Evolutionary conservation across 2,329 filamentous ascomycete species (phyloP).

Genomic region (Elsinoe perseae): DNA sequence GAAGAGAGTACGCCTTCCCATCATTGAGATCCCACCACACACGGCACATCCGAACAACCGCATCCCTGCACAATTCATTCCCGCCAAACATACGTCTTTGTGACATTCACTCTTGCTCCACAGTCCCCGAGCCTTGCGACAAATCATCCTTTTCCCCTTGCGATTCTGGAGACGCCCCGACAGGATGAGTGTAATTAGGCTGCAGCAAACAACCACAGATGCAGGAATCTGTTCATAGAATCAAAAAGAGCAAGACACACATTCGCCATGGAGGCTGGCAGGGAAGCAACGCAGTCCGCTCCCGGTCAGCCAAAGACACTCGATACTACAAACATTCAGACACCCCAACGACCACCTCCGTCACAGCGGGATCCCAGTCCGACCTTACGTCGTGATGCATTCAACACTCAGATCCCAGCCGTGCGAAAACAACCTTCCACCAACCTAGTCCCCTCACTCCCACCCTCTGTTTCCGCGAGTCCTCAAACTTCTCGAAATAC

Average conservation of each 20-base stretch:
- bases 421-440: conserved; percentile 25
- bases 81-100: background rate
- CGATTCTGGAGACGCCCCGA: background rate
- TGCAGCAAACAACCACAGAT: conserved; percentile 1
- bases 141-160: background rate
- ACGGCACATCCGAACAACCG: background rate
- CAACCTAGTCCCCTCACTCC: conserved; percentile 23
- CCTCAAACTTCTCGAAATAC: conserved; percentile 42
- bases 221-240: background rate
- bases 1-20: background rate
- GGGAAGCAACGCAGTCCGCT: conserved; percentile 31
- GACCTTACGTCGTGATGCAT: conserved; percentile 17
- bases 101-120: background rate
- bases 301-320: conserved; percentile 32
- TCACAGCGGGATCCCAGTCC: conserved; percentile 20
- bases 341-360: conserved; percentile 17
- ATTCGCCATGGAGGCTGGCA: conserved; percentile 22
- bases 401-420: conserved; percentile 16
- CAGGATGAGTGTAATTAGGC: conserved; percentile 7
- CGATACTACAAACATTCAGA: conserved; percentile 28
- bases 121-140: background rate
- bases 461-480: conserved; percentile 35
- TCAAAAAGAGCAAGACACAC: conserved; percentile 10
- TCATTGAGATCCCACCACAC: background rate
- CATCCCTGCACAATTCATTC: background rate